Base-by-base conservation (phyloP, 768 basidiomycete species). In the Pholiota molesta region DNA sequence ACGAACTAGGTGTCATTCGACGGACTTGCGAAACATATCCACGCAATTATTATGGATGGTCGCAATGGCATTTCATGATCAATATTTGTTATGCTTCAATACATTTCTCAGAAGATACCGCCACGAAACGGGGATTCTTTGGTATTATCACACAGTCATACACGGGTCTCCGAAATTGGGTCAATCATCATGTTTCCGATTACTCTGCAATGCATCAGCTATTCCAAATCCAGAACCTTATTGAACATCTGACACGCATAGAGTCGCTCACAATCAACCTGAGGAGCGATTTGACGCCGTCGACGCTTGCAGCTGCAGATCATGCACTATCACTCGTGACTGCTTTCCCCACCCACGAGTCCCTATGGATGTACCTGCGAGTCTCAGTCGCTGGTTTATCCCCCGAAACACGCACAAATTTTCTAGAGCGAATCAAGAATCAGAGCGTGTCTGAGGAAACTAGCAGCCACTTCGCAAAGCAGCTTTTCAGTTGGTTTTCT, bases 1-100 rank as follows among this genome's bases (percentile, higher is more conserved):
- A 69, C n/a, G 90, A 92, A 69, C 75, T 90, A 42, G 67, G 68
- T 6, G 66, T 86, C 52, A 74, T 81, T 14, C 72, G 78, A 40
- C 71, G 72, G 37, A 84, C 88, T 31, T 86, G 86, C 72, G 83
- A 85, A 65, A 72, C 78, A 5, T 89, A 91, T 68, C 86, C 86
- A 9, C 84, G 90, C 14, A 92, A 91, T 68, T 92, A 91, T 69
- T 84, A 88, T 71, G 88, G 87, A 4, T 91, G 90, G 90, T 70
- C 78, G 1, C 87, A 91, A 66, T 85, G 88, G 68, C 77, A 77
- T 52, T 81, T 81, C 44, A 76, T 86, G 58, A 69, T 84, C 45
- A 74, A 81, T 62, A 66, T 74, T 37, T 68, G 75, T 39, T 71
- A 63, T 58, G 68, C 64, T 65, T 56, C 59, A 69, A 28, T 68